Evolutionary conservation across 805 yeast species (phyloP), one percentile per base, ranked within the genome.

Genomic region (Pichia californica): DNA sequence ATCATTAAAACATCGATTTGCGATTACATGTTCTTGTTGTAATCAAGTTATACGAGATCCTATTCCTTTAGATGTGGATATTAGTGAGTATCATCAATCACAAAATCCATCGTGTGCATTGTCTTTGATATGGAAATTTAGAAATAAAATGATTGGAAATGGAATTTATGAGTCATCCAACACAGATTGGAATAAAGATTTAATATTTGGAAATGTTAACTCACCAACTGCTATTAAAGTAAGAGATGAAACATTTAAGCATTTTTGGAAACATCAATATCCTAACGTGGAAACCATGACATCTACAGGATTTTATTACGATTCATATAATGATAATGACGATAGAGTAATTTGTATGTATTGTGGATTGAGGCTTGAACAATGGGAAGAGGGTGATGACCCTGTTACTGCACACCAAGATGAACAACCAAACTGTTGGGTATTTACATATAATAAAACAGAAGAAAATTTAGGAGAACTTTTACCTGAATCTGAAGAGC

Each of bases 341-440:
- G 83, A 80, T 56, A 68, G 74, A 23, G 77, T 78, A 1, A 65
- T 75, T 3, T 85, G 95, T 57, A 67, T 75, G 50, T 77, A 76
- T 54, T 85, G 95, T 59, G 76, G 74, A 10, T 63, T 73, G 16
- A 72, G 81, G 0, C 62, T 76, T 14, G 83, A 83, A 41, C 88
- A 88, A 3, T 85, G 94, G 94, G 84, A 75, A 45, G 56, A 61
- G 1, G 69, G 65, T 2, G 93, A 86, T 59, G 77, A 74, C 31
- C 49, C 49, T 4, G 16, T 43, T 23, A 37, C 33, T 18, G 41
- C 36, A 18, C 46, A 41, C 29, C 20, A 28, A 15, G 18, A 37
- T n/a, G 16, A 41, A 26, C 37, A 33, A 26, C 47, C 47, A 7
- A 14, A 27, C 6, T 44, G 47, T 27, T 44, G 44, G 44, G 38